Percentiles rank a stretch among this genome's conserved stretches.
These are phyloP conservation scores for Penicillium diatomitis DNA, from an alignment of 495 filamentous ascomycete species.

Conservation along the genomic window DNA sequence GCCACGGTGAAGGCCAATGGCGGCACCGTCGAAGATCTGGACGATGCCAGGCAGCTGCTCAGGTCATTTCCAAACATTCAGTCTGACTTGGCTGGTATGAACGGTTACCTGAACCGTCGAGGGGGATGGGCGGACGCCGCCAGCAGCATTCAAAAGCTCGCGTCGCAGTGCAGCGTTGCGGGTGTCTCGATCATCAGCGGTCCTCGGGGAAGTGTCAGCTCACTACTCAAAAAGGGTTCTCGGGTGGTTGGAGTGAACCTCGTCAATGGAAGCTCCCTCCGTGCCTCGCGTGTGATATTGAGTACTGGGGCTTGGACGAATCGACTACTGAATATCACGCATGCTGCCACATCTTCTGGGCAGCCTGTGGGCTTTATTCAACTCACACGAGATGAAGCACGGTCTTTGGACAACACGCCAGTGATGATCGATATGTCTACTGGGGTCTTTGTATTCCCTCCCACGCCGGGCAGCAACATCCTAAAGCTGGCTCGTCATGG, in stretches of 20 bases:
- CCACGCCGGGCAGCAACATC: conserved; percentile 36
- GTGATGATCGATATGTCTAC: conserved; percentile 62
- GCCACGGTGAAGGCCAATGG: conserved; percentile 12
- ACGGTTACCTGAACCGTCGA: conserved; percentile 58
- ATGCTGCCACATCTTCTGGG: conserved; percentile 33
- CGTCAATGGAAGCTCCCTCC: conserved; percentile 36
- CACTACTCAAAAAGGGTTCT: conserved; percentile 10
- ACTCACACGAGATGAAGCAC: conserved; percentile 53
- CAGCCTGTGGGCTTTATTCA: conserved; percentile 65
- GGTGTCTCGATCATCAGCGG: conserved; percentile 23
- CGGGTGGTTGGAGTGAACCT: conserved; percentile 45
- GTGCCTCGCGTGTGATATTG: conserved; percentile 59
- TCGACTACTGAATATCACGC: conserved; percentile 37
- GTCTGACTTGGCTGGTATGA: conserved; percentile 14
- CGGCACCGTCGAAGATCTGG: conserved; percentile 15
- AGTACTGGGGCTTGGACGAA: conserved; percentile 75
- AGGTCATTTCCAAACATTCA: conserved; percentile 17
- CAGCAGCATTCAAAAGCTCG: conserved; percentile 50
- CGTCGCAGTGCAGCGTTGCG: conserved; percentile 19
- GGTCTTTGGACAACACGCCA: conserved; percentile 47
- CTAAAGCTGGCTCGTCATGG: conserved; percentile 70
- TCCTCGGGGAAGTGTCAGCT: conserved; percentile 19
- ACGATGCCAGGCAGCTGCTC: conserved; percentile 12
- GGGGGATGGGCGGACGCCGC: conserved; percentile 73
- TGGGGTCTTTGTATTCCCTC: conserved; percentile 69